A percentile compares a stretch with the other conserved stretches of the same genome.
Evolutionary conservation across 257 asterid genomes (phyloP).

Genomic region (Nicotiana otophora): DNA sequence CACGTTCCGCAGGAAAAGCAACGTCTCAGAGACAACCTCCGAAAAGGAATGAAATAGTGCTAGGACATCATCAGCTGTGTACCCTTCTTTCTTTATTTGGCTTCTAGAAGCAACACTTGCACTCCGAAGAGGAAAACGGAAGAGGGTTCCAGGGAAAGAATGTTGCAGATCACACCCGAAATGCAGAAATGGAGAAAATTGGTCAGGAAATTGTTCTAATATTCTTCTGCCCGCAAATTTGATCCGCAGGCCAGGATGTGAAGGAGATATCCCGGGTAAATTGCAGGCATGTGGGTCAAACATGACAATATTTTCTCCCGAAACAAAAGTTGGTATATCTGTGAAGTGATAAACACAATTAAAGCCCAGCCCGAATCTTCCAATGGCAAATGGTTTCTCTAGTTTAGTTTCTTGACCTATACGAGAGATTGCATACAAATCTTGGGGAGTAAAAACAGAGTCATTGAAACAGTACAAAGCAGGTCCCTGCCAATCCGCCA

Average conservation of each 20-base stretch:
- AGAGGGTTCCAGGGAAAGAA: slow-evolving; percentile 85
- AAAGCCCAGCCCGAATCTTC: slow-evolving; percentile 97
- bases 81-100: slow-evolving; percentile 82
- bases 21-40: slow-evolving; percentile 75
- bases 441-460: slow-evolving; percentile 92
- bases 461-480: slow-evolving; percentile 94
- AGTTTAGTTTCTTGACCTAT: slow-evolving; percentile 97
- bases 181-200: slow-evolving; percentile 90
- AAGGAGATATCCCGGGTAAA: slow-evolving; percentile 93
- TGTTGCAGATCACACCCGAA: slow-evolving; percentile 88
- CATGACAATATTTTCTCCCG: slow-evolving; percentile 95
- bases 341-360: slow-evolving; percentile 93
- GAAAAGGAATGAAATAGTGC: slow-evolving; percentile 76
- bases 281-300: slow-evolving; percentile 96
- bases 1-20: slow-evolving; percentile 76
- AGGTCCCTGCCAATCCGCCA: slow-evolving; percentile 99
- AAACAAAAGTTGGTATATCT: slow-evolving; percentile 88
- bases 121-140: slow-evolving; percentile 88
- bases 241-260: slow-evolving; percentile 93
- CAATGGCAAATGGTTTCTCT: slow-evolving; percentile 96
- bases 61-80: slow-evolving; percentile 74
- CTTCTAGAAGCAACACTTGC: slow-evolving; percentile 77
- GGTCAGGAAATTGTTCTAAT: slow-evolving; percentile 94
- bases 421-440: slow-evolving; percentile 92
- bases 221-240: slow-evolving; percentile 70